Percentiles rank a stretch among this genome's conserved stretches.
These are phyloP conservation scores for Fragaria vesca DNA, from an alignment of 306 rosid species.

Conservation along the genomic window DNA sequence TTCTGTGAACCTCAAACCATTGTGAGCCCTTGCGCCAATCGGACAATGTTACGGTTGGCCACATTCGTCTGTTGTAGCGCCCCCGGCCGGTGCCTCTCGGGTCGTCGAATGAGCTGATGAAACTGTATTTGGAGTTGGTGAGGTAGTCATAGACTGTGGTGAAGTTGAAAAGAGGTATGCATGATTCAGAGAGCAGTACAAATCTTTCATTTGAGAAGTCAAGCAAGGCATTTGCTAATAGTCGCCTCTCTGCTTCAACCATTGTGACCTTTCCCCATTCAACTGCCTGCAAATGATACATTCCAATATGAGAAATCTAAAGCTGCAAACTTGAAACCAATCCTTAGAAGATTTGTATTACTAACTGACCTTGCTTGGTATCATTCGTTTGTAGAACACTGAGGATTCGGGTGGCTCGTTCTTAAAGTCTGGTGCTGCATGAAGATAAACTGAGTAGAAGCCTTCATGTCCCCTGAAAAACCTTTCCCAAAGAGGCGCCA, in stretches of 20 bases:
- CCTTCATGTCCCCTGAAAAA: constrained; percentile 39
- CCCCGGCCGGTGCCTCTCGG: constrained; percentile 27
- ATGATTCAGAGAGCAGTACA: constrained; percentile 41
- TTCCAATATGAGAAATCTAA: background rate
- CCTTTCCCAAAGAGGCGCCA: constrained; percentile 44
- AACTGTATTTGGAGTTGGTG: constrained; percentile 36
- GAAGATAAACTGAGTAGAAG: constrained; percentile 38
- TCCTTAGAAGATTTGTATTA: background rate
- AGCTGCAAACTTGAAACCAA: background rate
- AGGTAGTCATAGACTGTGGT: constrained; percentile 38
- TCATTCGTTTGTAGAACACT: constrained; percentile 30
- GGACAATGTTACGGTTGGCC: constrained; percentile 21
- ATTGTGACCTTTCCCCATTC: constrained; percentile 39
- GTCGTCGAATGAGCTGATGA: constrained; percentile 31
- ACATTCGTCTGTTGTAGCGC: constrained; percentile 29
- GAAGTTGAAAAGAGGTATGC: constrained; percentile 48
- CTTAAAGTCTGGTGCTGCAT: constrained; percentile 25
- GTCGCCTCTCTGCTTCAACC: constrained; percentile 43
- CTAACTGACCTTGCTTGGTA: constrained; percentile 41
- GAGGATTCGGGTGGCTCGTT: constrained; percentile 28
- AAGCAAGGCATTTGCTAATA: constrained; percentile 43
- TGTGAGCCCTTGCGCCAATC: constrained; percentile 41
- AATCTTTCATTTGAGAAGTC: constrained; percentile 52
- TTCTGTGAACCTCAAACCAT: constrained; percentile 36
- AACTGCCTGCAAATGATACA: constrained; percentile 24